Conservation (phyloP, 2,329 filamentous ascomycete genomes). For the Trichoderma sp. region DNA sequence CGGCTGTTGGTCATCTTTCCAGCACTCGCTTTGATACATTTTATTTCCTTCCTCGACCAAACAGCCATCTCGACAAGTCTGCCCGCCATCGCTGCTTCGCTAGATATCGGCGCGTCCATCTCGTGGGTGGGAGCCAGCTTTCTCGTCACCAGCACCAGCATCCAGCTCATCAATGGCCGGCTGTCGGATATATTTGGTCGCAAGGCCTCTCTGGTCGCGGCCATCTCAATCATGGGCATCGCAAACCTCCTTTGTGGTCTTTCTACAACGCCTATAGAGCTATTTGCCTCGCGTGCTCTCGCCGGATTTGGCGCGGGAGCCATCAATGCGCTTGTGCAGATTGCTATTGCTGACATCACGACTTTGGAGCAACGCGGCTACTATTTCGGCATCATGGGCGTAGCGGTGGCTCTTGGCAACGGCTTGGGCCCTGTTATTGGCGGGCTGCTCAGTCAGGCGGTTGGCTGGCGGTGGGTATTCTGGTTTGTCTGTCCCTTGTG, state of each 20-base stretch:
- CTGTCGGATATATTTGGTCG: not conserved
- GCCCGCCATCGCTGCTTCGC: not conserved
- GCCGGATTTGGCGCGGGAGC: not conserved
- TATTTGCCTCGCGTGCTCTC: not conserved
- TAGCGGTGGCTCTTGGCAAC: not conserved
- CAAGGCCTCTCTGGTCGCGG: not conserved
- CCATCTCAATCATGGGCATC: not conserved
- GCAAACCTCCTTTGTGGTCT: not conserved
- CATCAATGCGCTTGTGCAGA: not conserved
- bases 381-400: not conserved
- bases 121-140: not conserved
- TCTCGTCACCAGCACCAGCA: slow-evolving; percentile 3
- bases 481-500: not conserved
- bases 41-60: not conserved
- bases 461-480: not conserved
- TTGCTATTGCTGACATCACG: not conserved
- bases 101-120: not conserved
- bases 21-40: not conserved
- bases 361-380: not conserved
- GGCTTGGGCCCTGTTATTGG: not conserved
- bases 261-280: not conserved
- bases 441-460: not conserved
- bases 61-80: not conserved
- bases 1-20: not conserved
- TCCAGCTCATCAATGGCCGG: not conserved